Evolutionary conservation across 352 stramenopile genomes (phyloP), one percentile per base, ranked within the genome.

Genomic region (Aphanomyces invadans): DNA sequence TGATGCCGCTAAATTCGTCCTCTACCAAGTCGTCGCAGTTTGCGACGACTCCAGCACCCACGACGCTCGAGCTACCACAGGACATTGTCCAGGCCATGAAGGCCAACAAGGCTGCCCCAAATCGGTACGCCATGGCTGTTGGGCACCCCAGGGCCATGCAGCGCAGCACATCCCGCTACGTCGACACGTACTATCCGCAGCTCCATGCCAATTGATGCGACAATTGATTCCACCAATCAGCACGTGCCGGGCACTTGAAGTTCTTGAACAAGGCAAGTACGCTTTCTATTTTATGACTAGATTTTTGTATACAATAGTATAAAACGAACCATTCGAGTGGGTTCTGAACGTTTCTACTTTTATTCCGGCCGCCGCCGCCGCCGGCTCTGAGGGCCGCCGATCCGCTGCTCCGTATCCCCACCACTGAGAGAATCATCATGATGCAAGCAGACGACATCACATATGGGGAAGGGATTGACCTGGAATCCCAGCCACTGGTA

Each of bases 401-500:
- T n/a, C n/a, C n/a, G n/a, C n/a, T n/a, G n/a, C n/a, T n/a, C 15
- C 39, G 0, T 48, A n/a, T n/a, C 39, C 15, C 39, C 39, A 48
- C 21, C 39, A n/a, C 17, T 0, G 39, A n/a, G n/a, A 15, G 39
- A 57, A 21, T 26, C 11, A 55, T 0, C 17, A 66, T 66, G 60
- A 67, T 67, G 60, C 60, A 67, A 46, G 60, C 60, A 25, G 29
- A 26, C 10, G 60, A 59, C 10, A 33, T 67, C 31, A 19, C 21
- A 7, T 67, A 67, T 38, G 60, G 42, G 19, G 60, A 67, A 3
- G 39, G 57, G 21, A 59, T 67, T 31, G 60, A 67, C 19, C 49
- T 67, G 10, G 60, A 67, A 28, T 57, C 60, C n/a, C 60, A 67
- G 26, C 60, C 60, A 23, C 49, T 67, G 25, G 60, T 67, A 67